phyloP scores from a whole-genome alignment of 306 rosid species.

The Castanea sativa region DNA sequence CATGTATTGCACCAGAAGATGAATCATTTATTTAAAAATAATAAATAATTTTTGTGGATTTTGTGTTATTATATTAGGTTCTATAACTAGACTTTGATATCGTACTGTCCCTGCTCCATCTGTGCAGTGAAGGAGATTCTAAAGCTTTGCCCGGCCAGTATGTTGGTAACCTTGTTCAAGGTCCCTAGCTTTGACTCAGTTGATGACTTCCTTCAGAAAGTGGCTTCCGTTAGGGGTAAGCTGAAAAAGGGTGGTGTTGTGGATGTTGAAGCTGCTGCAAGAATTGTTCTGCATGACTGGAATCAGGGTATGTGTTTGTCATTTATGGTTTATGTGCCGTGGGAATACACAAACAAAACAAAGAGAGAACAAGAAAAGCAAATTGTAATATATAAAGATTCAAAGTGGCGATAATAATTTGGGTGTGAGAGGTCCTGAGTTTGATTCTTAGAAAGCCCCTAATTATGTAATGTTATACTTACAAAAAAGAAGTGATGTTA shows the following conservation, averaged over 20 bases:
- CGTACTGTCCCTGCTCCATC: slow-evolving; percentile 10
- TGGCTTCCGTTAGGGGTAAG: slow-evolving; percentile 88
- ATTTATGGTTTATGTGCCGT: not conserved
- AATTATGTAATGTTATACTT: too few species aligned
- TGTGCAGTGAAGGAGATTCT: slow-evolving; percentile 89
- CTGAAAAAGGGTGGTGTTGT: slow-evolving; percentile 88
- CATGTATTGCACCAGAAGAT: not conserved
- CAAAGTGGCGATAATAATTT: not conserved
- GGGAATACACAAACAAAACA: not conserved
- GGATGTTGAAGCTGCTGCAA: slow-evolving; percentile 78
- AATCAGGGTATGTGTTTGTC: slow-evolving; percentile 63
- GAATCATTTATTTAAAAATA: too few species aligned
- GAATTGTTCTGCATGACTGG: slow-evolving; percentile 94
- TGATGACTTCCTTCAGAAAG: slow-evolving; percentile 80
- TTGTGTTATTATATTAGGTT: not conserved
- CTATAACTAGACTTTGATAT: not conserved
- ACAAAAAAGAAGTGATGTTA: not conserved
- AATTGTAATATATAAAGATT: not conserved
- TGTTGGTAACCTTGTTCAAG: slow-evolving; percentile 73
- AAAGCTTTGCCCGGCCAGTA: slow-evolving; percentile 69
- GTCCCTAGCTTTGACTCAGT: slow-evolving; percentile 76
- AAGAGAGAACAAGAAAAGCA: not conserved
- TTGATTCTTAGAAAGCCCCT: too few species aligned
- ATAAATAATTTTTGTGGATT: not conserved
- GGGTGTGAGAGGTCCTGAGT: too few species aligned